phyloP scores from a whole-genome alignment of 331 rosid species.

The Quercus phellos region DNA sequence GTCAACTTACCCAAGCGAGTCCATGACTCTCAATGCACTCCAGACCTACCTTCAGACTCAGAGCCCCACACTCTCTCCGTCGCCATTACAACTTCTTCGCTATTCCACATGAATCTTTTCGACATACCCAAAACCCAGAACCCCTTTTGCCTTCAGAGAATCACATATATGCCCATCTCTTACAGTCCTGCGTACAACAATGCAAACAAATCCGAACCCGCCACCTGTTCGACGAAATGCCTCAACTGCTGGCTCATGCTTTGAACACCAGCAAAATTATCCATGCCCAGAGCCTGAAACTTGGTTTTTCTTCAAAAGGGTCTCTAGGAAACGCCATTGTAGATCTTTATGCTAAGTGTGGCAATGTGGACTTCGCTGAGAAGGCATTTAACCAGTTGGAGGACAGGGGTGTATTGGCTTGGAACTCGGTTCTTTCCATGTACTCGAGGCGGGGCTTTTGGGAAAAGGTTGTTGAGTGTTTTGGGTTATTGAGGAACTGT shows the following conservation, averaged over 20 bases:
- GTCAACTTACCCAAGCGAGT: not conserved
- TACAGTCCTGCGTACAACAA: constrained; percentile 24
- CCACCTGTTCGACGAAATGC: constrained; percentile 34
- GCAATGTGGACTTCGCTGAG: constrained; percentile 37
- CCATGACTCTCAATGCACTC: constrained; percentile 26
- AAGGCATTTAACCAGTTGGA: constrained; percentile 48
- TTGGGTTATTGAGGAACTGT: constrained; percentile 25
- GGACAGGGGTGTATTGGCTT: constrained; percentile 43
- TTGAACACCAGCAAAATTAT: constrained; percentile 33
- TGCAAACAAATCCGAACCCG: constrained; percentile 33
- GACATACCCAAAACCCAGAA: not conserved
- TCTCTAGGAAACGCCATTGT: constrained; percentile 49
- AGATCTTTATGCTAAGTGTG: constrained; percentile 57
- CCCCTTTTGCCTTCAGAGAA: not conserved
- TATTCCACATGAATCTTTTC: not conserved
- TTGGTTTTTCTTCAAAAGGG: constrained; percentile 38
- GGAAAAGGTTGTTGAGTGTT: constrained; percentile 32
- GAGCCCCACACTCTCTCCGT: not conserved
- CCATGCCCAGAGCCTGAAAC: constrained; percentile 41
- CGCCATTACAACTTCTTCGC: not conserved
- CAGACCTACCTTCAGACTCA: constrained; percentile 5
- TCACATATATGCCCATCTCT: constrained; percentile 9
- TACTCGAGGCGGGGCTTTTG: constrained; percentile 37
- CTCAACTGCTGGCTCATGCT: constrained; percentile 25
- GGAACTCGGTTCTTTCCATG: constrained; percentile 62